Conservation (phyloP, 129 eudicot species). For the Flaveria trinervia region DNA sequence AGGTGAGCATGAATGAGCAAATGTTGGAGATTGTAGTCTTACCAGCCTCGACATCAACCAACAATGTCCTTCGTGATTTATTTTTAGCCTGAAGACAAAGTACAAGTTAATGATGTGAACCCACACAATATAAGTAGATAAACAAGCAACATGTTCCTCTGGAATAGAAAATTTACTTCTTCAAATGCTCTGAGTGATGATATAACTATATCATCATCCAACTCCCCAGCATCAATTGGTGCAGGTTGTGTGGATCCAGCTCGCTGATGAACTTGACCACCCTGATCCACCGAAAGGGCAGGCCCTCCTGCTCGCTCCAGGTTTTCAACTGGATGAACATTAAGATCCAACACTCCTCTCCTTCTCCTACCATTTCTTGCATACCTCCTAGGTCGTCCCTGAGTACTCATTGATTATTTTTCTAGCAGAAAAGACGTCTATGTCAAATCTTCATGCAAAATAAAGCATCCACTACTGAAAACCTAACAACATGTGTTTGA, state of each 20-base stretch:
- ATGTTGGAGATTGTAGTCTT: slow-evolving; percentile 3
- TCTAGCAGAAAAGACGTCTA: background rate
- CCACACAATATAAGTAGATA: background rate
- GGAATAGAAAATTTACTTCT: slow-evolving; percentile 44
- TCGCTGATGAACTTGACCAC: slow-evolving; percentile 24
- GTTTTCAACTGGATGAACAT: slow-evolving; percentile 54
- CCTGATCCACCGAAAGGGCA: slow-evolving; percentile 25
- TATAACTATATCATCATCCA: slow-evolving; percentile 73
- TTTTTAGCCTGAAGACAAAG: slow-evolving; percentile 56
- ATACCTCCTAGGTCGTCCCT: slow-evolving; percentile 38
- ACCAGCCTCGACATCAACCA: slow-evolving; percentile 76
- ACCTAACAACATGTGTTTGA: background rate
- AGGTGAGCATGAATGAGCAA: background rate
- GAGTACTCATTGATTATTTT: slow-evolving; percentile 53
- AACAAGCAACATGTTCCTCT: slow-evolving; percentile 4
- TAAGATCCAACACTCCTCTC: slow-evolving; percentile 59
- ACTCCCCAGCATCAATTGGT: slow-evolving; percentile 62
- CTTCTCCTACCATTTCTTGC: slow-evolving; percentile 44
- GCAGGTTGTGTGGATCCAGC: slow-evolving; percentile 42
- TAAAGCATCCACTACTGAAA: background rate
- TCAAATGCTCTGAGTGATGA: slow-evolving; percentile 86
- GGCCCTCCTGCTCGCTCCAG: slow-evolving; percentile 46
- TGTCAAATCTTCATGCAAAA: slow-evolving; percentile 11
- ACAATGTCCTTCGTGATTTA: slow-evolving; percentile 52
- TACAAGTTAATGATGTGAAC: background rate